These are phyloP conservation scores for Triadica sebifera DNA, from an alignment of 345 rosid genomes.

Conservation along the genomic window DNA sequence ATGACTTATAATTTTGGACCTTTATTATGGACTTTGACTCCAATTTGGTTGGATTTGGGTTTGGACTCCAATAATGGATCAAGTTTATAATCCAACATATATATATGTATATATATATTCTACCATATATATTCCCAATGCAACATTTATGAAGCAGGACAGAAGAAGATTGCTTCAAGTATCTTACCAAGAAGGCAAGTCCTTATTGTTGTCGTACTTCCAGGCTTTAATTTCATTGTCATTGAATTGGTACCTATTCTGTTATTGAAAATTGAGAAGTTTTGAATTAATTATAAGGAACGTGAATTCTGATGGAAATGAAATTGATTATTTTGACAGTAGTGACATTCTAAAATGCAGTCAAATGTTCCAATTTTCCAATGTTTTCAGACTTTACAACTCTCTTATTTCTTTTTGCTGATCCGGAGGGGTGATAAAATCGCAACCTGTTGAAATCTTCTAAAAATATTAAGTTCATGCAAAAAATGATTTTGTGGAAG, in stretches of 20 bases:
- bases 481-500: not conserved
- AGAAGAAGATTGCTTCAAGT: conserved; percentile 90
- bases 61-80: too few relatives aligned
- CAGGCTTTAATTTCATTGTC: not conserved
- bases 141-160: conserved; percentile 93
- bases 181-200: conserved; percentile 72
- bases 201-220: not conserved
- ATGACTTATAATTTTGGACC: too few relatives aligned
- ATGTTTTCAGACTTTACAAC: not conserved
- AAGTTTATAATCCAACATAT: too few relatives aligned
- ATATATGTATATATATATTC: conserved; percentile 6
- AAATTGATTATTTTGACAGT: not conserved
- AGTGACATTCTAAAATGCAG: not conserved
- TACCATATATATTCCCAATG: conserved; percentile 80
- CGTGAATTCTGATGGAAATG: not conserved
- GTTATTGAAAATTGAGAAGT: not conserved
- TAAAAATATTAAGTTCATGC: not conserved
- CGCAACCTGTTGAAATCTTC: too few relatives aligned
- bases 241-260: not conserved
- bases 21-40: too few relatives aligned
- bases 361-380: not conserved
- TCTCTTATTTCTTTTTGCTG: not conserved
- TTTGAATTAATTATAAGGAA: not conserved
- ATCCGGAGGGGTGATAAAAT: too few relatives aligned
- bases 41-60: too few relatives aligned